These are phyloP conservation scores for Spencermartinsiella ligniputridi DNA, from an alignment of 1,139 yeast species.

Conservation along the genomic window DNA sequence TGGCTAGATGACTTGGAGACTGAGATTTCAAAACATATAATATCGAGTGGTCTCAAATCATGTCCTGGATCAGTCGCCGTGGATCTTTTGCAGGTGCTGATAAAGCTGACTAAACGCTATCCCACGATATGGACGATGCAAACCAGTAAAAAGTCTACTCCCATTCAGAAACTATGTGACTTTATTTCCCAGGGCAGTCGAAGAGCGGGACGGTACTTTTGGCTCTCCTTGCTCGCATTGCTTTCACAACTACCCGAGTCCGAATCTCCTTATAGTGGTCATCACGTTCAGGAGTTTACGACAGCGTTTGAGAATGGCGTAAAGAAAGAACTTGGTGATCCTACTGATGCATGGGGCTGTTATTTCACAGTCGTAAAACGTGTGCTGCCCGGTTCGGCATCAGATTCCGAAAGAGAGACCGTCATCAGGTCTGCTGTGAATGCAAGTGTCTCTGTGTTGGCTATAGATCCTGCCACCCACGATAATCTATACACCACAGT, in stretches of 20 bases:
- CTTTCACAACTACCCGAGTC: slow-evolving; percentile 21
- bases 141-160: slow-evolving; percentile 19
- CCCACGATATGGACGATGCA: slow-evolving; percentile 28
- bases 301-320: slow-evolving; percentile 28
- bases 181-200: slow-evolving; percentile 20
- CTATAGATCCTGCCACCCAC: background rate
- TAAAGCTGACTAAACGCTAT: slow-evolving; percentile 23
- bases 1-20: slow-evolving; percentile 22
- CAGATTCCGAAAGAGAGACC: background rate
- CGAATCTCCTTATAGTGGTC: slow-evolving; percentile 19
- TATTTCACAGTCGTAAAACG: slow-evolving; percentile 22
- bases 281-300: slow-evolving; percentile 15
- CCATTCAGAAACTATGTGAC: slow-evolving; percentile 13
- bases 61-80: slow-evolving; percentile 26
- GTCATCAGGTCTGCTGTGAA: background rate
- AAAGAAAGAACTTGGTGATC: slow-evolving; percentile 21
- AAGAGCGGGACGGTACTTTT: slow-evolving; percentile 27
- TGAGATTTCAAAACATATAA: slow-evolving; percentile 25
- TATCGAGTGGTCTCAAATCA: slow-evolving; percentile 28
- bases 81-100: slow-evolving; percentile 28
- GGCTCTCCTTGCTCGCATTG: slow-evolving; percentile 27
- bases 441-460: background rate
- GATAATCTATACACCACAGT: background rate
- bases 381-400: background rate
- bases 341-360: slow-evolving; percentile 24